A percentile compares a stretch with the other conserved stretches of the same genome.
Evolutionary conservation across 1,284 basidiomycete species (phyloP).

Genomic region (Trichosporon sp.): DNA sequence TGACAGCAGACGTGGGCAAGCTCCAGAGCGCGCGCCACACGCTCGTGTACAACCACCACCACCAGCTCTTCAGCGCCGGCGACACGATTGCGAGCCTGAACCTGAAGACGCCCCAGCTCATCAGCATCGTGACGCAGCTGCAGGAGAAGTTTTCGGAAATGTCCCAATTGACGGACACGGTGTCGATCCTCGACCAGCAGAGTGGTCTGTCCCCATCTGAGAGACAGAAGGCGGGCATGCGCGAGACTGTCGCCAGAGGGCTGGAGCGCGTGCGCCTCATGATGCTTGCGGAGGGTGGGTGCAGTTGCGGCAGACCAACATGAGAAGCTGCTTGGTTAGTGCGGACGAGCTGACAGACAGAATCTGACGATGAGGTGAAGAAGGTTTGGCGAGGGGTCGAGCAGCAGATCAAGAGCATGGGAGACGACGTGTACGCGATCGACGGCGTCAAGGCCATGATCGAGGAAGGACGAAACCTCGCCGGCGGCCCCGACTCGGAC

Average conservation of each 20-base stretch:
- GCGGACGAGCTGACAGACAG: slow-evolving; percentile 5
- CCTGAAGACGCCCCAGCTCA: slow-evolving; percentile 53
- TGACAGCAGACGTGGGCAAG: slow-evolving; percentile 46
- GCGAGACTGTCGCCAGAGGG: slow-evolving; percentile 21
- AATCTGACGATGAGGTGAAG: slow-evolving; percentile 23
- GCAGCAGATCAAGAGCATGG: background rate
- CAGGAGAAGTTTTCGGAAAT: slow-evolving; percentile 55
- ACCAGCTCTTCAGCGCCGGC: slow-evolving; percentile 56
- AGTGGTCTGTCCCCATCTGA: background rate
- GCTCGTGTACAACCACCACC: slow-evolving; percentile 57
- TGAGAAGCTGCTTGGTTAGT: too few relatives aligned
- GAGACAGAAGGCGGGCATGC: slow-evolving; percentile 2
- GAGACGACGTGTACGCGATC: background rate
- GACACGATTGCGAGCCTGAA: slow-evolving; percentile 55
- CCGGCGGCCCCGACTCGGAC: slow-evolving; percentile 10
- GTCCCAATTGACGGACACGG: slow-evolving; percentile 50
- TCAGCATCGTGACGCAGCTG: slow-evolving; percentile 52
- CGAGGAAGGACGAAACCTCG: slow-evolving; percentile 26
- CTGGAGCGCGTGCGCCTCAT: slow-evolving; percentile 43
- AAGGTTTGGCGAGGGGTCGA: slow-evolving; percentile 25
- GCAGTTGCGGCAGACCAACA: too few relatives aligned
- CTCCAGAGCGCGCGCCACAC: slow-evolving; percentile 52
- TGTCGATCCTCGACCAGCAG: slow-evolving; percentile 35
- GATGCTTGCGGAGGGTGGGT: slow-evolving; percentile 42
- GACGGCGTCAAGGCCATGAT: slow-evolving; percentile 24